Conservation (phyloP, 352 stramenopile species). For the Phytophthora ohioensis region DNA sequence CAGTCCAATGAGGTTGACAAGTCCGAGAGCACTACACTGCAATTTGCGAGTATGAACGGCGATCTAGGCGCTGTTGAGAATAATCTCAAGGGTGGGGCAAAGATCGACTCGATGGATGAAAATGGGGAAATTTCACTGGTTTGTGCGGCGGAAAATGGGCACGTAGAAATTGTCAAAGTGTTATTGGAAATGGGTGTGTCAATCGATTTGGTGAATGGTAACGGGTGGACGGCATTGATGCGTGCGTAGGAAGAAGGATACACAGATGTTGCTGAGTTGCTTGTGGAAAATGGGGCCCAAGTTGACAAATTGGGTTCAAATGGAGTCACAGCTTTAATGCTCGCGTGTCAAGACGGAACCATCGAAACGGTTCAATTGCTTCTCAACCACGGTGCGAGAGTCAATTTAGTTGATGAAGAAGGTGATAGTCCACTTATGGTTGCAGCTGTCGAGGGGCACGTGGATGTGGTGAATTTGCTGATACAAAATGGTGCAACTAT, state of each 20-base stretch:
- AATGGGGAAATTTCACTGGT: background rate
- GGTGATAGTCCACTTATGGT: constrained; percentile 5
- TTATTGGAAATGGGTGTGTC: constrained; percentile 1
- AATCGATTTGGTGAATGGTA: background rate
- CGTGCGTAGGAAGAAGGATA: constrained; percentile 2
- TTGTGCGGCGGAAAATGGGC: constrained; percentile 6
- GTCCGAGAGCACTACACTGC: background rate
- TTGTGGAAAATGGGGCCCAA: background rate
- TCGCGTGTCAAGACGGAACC: background rate
- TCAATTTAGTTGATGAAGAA: background rate
- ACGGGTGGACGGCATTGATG: constrained; percentile 2
- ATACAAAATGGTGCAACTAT: background rate
- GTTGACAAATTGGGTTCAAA: background rate
- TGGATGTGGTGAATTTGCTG: background rate
- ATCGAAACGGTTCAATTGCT: background rate
- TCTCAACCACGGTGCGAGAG: background rate
- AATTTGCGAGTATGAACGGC: background rate
- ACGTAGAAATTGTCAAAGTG: background rate
- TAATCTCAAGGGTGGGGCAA: background rate
- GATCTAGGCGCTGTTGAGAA: background rate
- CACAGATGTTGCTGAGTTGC: background rate
- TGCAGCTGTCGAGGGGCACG: background rate
- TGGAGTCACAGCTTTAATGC: background rate
- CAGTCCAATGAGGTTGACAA: background rate
- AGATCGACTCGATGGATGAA: background rate